Percentiles rank a stretch among this genome's conserved stretches.
Evolutionary conservation across 2,329 filamentous ascomycete species (phyloP).

Genomic region (Trichoderma citrinoviride): DNA sequence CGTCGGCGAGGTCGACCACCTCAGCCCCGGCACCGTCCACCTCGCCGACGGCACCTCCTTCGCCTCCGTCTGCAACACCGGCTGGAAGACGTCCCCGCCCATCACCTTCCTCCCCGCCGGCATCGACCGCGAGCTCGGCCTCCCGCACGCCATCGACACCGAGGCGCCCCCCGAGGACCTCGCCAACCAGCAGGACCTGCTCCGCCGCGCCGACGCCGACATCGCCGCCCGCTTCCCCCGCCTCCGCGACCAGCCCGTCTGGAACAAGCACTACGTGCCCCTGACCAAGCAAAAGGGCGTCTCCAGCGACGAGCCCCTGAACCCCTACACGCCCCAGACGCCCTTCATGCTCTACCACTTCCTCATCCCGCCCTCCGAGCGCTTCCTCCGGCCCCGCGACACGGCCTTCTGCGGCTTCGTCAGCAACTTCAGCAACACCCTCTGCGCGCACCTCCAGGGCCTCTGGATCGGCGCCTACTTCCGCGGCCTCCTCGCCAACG

Average conservation of each 20-base stretch:
- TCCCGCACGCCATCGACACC: slow-evolving; percentile 41
- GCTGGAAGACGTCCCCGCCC: slow-evolving; percentile 55
- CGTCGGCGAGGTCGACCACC: slow-evolving; percentile 48
- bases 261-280: slow-evolving; percentile 46
- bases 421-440: slow-evolving; percentile 41
- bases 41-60: slow-evolving; percentile 50
- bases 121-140: slow-evolving; percentile 46
- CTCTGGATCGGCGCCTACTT: slow-evolving; percentile 68
- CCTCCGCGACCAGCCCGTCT: slow-evolving; percentile 50
- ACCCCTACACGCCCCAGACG: slow-evolving; percentile 33
- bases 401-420: slow-evolving; percentile 46
- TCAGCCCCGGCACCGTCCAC: slow-evolving; percentile 47
- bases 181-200: slow-evolving; percentile 37
- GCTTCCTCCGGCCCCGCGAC: slow-evolving; percentile 38
- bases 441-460: slow-evolving; percentile 46
- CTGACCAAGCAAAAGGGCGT: slow-evolving; percentile 41
- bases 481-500: slow-evolving; percentile 29
- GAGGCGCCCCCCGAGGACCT: slow-evolving; percentile 30
- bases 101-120: slow-evolving; percentile 51
- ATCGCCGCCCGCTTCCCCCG: slow-evolving; percentile 54
- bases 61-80: slow-evolving; percentile 52
- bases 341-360: slow-evolving; percentile 46
- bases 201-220: slow-evolving; percentile 48
- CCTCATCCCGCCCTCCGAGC: slow-evolving; percentile 41
- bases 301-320: slow-evolving; percentile 32